Evolutionary conservation across 257 asterid species (phyloP).

Genomic region (Capsicum baccatum): DNA sequence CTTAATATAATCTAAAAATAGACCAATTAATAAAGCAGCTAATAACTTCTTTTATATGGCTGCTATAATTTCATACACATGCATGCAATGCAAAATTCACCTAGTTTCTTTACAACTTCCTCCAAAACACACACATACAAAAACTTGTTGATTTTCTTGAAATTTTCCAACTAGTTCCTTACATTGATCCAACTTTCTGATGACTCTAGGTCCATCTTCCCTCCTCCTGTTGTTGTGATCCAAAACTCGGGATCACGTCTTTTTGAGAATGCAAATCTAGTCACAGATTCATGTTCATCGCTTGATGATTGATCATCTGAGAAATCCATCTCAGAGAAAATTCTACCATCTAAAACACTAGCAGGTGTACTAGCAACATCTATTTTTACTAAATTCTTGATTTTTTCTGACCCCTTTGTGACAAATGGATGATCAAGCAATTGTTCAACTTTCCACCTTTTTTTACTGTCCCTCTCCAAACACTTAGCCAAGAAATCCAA

Average conservation of each 20-base stretch:
- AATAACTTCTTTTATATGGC: not conserved
- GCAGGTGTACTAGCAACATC: slow-evolving; percentile 46
- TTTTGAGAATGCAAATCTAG: slow-evolving; percentile 35
- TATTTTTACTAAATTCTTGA: not conserved
- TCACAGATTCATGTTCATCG: slow-evolving; percentile 13
- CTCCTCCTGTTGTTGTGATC: slow-evolving; percentile 10
- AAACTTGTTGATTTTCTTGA: not conserved
- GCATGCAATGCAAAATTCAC: not conserved
- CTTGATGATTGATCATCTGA: slow-evolving; percentile 34
- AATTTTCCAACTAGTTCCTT: slow-evolving; percentile 28
- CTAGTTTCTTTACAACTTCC: slow-evolving; percentile 8
- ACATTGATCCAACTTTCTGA: slow-evolving; percentile 63
- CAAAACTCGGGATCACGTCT: not conserved
- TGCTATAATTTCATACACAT: not conserved
- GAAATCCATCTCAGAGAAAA: slow-evolving; percentile 33
- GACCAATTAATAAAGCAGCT: not conserved
- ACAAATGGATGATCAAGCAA: slow-evolving; percentile 60
- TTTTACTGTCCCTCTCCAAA: slow-evolving; percentile 47
- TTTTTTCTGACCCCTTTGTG: not conserved
- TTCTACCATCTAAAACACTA: slow-evolving; percentile 48
- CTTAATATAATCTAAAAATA: not conserved
- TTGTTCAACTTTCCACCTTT: slow-evolving; percentile 51
- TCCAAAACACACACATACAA: not conserved
- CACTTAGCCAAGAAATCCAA: slow-evolving; percentile 59
- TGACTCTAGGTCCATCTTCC: slow-evolving; percentile 32